Percentiles rank a stretch among this genome's conserved stretches.
Conservation (phyloP, 768 basidiomycete species). For the Hypholoma sublateritium region DNA sequence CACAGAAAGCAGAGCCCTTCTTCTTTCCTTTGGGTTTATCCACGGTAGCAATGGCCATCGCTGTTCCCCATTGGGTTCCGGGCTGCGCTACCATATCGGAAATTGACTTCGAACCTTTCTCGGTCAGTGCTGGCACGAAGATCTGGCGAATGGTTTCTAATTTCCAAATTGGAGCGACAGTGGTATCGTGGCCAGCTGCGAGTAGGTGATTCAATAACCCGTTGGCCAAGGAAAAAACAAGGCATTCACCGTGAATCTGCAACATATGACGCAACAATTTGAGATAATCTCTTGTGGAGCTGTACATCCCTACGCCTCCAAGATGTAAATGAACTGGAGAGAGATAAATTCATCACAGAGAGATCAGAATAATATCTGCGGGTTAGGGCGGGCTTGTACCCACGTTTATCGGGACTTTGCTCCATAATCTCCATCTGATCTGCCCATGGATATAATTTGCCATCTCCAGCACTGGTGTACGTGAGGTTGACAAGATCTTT, state of each 20-base stretch:
- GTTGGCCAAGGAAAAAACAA: neutral
- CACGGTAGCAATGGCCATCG: constrained; percentile 21
- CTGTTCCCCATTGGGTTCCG: constrained; percentile 27
- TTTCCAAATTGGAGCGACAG: neutral
- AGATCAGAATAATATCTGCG: neutral
- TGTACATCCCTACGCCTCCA: constrained; percentile 26
- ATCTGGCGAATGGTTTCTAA: constrained; percentile 16
- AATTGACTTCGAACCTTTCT: constrained; percentile 18
- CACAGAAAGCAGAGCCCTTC: constrained; percentile 32
- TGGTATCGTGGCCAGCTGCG: neutral
- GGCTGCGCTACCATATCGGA: constrained; percentile 4
- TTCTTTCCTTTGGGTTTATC: constrained; percentile 26
- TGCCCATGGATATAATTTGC: constrained; percentile 11
- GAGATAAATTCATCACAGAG: neutral
- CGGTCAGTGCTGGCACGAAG: constrained; percentile 21
- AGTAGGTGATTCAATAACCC: neutral
- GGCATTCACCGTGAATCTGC: constrained; percentile 24
- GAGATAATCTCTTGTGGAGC: constrained; percentile 26
- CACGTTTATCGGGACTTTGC: constrained; percentile 26
- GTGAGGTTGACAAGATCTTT: constrained; percentile 17
- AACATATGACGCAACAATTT: constrained; percentile 28
- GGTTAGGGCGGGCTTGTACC: neutral
- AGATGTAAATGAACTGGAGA: constrained; percentile 19
- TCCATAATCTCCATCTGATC: constrained; percentile 19
- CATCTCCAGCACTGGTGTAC: constrained; percentile 17